Evolutionary conservation across 2,329 filamentous ascomycete species (phyloP), one percentile per base, ranked within the genome.

Genomic region (Fusarium austroafricanum): DNA sequence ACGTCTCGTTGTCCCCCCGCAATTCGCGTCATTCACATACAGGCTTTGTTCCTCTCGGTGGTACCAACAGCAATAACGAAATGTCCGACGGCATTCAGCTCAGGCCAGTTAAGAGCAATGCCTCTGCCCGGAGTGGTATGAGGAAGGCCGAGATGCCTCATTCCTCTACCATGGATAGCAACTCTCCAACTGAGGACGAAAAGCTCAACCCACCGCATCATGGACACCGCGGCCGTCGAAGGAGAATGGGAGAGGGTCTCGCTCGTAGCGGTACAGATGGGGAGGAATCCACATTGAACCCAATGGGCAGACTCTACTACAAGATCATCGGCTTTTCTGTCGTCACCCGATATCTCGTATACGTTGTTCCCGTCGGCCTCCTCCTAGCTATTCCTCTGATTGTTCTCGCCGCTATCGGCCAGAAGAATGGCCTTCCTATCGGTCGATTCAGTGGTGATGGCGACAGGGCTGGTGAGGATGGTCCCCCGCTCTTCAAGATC

Each of bases 261-360:
- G 77, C 78, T 45, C 81, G 84, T 33, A 75, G 79, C 18, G 81
- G 81, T 61, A 84, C 82, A 10, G 85, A 87, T 10, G 86, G 88
- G 12, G 86, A 88, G 3, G 86, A 87, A 18, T 77, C 85, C 31
- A 82, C 83, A 31, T 79, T 92, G 66, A 92, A 89, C 70, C 85
- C 85, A 62, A 87, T 92, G 82, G 90, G 90, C 43, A 83, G 83
- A 61, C 74, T 92, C 35, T 90, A 92, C 78, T 83, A 84, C 72
- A 90, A 86, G 75, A 83, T 92, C 65, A 80, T 91, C 61, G 81
- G 83, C 70, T 89, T 89, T 73, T 90, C 87, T 10, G 82, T 89
- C 65, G 73, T 91, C 63, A 90, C 87, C 6, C 83, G 90, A 45
- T 92, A 92, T 74, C 79, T 91, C 46, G 83, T 92, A 66, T 92